Evolutionary conservation across 1,284 basidiomycete genomes (phyloP).

Genomic region (Cutaneotrichosporon mucoides): DNA sequence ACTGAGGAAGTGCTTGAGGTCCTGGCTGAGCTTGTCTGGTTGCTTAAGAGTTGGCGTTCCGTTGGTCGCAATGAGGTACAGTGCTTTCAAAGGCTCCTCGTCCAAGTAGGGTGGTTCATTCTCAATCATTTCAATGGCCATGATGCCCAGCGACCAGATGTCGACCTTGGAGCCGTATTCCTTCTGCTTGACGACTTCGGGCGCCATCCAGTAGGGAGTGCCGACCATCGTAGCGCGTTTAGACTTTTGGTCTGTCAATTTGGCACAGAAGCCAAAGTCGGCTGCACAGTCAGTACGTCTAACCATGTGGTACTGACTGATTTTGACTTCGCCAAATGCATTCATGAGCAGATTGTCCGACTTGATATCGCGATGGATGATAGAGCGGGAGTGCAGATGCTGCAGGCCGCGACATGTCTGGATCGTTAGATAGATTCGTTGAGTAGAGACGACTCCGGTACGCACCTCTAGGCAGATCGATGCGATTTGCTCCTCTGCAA

Average conservation of each 20-base stretch:
- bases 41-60: slow-evolving; percentile 97
- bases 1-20: slow-evolving; percentile 92
- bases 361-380: slow-evolving; percentile 99
- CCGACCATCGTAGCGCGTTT: slow-evolving; percentile 99
- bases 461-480: slow-evolving; percentile 86
- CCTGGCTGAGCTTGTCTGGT: slow-evolving; percentile 83
- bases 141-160: slow-evolving; percentile 98
- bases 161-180: slow-evolving; percentile 99
- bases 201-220: slow-evolving; percentile 99
- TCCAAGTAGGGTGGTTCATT: slow-evolving; percentile 98
- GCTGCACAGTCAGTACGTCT: slow-evolving; percentile 54
- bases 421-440: neutral
- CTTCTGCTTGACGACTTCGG: slow-evolving; percentile 98
- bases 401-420: slow-evolving; percentile 93
- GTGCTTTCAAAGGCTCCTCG: slow-evolving; percentile 93
- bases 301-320: slow-evolving; percentile 58
- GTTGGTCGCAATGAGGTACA: slow-evolving; percentile 97
- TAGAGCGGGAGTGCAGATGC: slow-evolving; percentile 87
- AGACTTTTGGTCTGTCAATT: slow-evolving; percentile 94
- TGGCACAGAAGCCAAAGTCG: slow-evolving; percentile 98
- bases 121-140: slow-evolving; percentile 99
- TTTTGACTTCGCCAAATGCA: slow-evolving; percentile 88
- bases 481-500: slow-evolving; percentile 95
- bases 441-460: neutral
- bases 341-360: slow-evolving; percentile 95